phyloP scores from a whole-genome alignment of 306 rosid species.

The Cucumis cinereus region DNA sequence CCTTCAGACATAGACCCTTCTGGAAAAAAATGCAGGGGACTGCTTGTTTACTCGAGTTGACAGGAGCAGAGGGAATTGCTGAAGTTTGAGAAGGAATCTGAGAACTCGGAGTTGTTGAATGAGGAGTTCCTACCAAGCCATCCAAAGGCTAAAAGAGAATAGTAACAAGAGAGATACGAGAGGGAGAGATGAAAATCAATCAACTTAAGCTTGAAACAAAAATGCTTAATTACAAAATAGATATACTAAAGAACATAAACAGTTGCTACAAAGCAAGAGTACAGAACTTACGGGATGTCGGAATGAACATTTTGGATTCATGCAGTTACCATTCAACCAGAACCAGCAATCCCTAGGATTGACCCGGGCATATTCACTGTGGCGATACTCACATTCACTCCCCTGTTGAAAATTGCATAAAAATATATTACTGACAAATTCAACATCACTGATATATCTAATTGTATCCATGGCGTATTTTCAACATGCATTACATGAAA shows the following conservation, averaged over 20 bases:
- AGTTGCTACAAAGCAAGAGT: not conserved
- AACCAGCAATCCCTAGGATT: slow-evolving; percentile 96
- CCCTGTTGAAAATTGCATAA: slow-evolving; percentile 37
- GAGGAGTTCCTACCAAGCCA: slow-evolving; percentile 54
- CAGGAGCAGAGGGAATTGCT: slow-evolving; percentile 27
- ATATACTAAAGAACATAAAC: not conserved
- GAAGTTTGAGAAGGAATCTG: slow-evolving; percentile 29
- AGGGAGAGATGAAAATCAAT: not conserved
- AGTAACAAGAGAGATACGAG: not conserved
- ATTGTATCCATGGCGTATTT: not conserved
- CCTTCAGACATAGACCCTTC: slow-evolving; percentile 79
- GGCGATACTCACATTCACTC: slow-evolving; percentile 92
- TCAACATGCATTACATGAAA: not conserved
- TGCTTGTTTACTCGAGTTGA: slow-evolving; percentile 47
- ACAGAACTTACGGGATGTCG: slow-evolving; percentile 78
- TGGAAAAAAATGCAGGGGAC: slow-evolving; percentile 89
- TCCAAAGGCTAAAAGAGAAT: slow-evolving; percentile 64
- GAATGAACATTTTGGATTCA: slow-evolving; percentile 84
- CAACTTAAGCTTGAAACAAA: not conserved
- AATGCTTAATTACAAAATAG: not conserved
- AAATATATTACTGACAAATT: not conserved
- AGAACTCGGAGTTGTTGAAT: slow-evolving; percentile 44
- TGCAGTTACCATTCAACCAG: slow-evolving; percentile 91
- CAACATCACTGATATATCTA: not conserved
- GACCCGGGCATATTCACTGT: slow-evolving; percentile 82